Conservation (phyloP, 2,329 filamentous ascomycete genomes). For the Exutisphaerella laricina region DNA sequence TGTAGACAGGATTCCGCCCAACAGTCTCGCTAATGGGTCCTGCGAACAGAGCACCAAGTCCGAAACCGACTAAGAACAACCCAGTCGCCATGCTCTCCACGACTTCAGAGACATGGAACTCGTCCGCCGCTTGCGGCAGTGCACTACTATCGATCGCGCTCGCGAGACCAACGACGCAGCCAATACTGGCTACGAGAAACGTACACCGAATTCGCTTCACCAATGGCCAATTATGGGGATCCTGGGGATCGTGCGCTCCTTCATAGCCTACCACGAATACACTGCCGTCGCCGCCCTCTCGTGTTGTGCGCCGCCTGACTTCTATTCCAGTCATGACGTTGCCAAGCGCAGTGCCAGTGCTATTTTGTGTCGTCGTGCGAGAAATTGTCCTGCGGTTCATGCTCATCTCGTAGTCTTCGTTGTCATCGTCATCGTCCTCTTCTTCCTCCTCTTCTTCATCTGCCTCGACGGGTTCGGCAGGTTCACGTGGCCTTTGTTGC, state of each 20-base stretch:
- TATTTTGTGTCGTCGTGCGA: slow-evolving; percentile 28
- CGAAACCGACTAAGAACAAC: slow-evolving; percentile 39
- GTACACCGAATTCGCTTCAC: slow-evolving; percentile 31
- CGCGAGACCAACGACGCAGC: slow-evolving; percentile 47
- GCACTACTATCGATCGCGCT: slow-evolving; percentile 51
- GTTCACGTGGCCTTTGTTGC: slow-evolving; percentile 7
- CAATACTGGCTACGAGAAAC: slow-evolving; percentile 39
- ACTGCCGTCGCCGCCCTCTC: slow-evolving; percentile 34
- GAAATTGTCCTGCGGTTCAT: slow-evolving; percentile 23
- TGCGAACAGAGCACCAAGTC: slow-evolving; percentile 44
- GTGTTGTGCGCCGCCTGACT: slow-evolving; percentile 32
- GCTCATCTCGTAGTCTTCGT: slow-evolving; percentile 20
- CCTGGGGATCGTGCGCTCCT: slow-evolving; percentile 32
- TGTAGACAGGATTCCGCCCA: slow-evolving; percentile 44
- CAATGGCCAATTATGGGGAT: slow-evolving; percentile 36
- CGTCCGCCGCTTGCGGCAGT: slow-evolving; percentile 40
- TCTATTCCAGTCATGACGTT: slow-evolving; percentile 35
- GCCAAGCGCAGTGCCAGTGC: slow-evolving; percentile 32
- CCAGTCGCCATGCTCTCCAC: slow-evolving; percentile 48
- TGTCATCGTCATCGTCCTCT: slow-evolving; percentile 25
- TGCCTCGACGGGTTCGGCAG: slow-evolving; percentile 17
- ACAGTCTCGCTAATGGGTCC: slow-evolving; percentile 47
- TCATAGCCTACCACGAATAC: slow-evolving; percentile 39
- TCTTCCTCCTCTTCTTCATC: slow-evolving; percentile 22
- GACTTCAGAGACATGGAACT: slow-evolving; percentile 47